Base-by-base conservation (phyloP, 345 rosid species). In the Hibiscus trionum region DNA sequence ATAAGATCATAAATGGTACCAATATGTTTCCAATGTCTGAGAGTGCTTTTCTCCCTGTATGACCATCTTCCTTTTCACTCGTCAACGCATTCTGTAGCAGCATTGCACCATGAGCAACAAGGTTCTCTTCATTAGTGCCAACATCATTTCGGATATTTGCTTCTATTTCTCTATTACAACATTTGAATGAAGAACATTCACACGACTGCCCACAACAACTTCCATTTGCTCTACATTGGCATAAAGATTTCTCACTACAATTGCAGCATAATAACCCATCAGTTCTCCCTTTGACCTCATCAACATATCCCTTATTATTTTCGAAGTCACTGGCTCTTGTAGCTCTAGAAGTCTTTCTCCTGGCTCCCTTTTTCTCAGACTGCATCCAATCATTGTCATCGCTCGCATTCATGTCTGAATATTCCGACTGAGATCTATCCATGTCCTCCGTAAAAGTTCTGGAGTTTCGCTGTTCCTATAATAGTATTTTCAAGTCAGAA, bases 341-440 rank as follows among this genome's bases (percentile, higher is more conserved):
- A 49, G 50, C 64, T 80, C 78, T 89, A 2, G 82, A 82, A 69
- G 46, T 77, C 72, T 82, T 81, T 77, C 79, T 88, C 52, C 44
- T 87, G 14, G 53, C 71, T 47, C 4, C 67, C 62, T 75, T 78
- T 69, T 75, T 79, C 9, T n/a, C 81, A 2, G 91, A 81, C 67
- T 77, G 71, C 53, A 79, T 82, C 91, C 91, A 90, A 5, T 90
- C 93, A 53, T 81, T 89, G 66, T 86, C 93, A 61, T 81, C 80
- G 44, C 68, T 80, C 60, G 61, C 62, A 71, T 84, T 85, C 66
- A 57, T 74, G 26, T 83, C 85, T 47, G 91, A 85, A 74, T 80
- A 79, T 47, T 91, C 97, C 11, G 96, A 88, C 2, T 85, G 90
- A 17, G 96, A 88, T 61, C 81, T 92, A 70, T 95, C 98, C 98